Conservation (phyloP, 1,284 basidiomycete species). For the Phellopilus nigrolimitatus region DNA sequence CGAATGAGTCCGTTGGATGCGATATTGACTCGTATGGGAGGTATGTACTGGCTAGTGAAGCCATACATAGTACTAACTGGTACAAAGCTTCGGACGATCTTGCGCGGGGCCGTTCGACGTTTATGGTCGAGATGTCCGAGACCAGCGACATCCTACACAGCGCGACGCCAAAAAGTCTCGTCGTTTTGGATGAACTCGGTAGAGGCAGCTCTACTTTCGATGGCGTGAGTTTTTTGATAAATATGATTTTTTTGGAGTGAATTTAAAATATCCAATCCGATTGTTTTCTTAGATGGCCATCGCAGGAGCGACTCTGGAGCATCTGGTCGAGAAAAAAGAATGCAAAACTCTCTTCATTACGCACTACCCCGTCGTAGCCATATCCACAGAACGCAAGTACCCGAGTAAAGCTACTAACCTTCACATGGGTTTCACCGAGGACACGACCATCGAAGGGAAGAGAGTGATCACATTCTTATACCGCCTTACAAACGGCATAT, state of each 20-base stretch:
- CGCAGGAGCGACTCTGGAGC: conserved; percentile 72
- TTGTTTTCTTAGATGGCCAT: conserved; percentile 69
- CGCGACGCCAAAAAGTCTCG: conserved; percentile 68
- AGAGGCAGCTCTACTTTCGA: conserved; percentile 84
- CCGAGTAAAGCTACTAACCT: conserved; percentile 63
- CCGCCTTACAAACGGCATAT: conserved; percentile 64
- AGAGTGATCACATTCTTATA: conserved; percentile 86
- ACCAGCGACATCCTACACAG: conserved; percentile 84
- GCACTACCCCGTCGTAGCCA: conserved; percentile 78
- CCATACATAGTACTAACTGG: conserved; percentile 7
- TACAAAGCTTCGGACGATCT: conserved; percentile 79
- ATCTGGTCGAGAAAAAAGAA: conserved; percentile 57
- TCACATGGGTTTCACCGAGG: conserved; percentile 82
- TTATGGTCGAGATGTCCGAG: conserved; percentile 95
- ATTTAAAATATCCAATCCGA: too few species aligned
- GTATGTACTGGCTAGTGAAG: conserved; percentile 33
- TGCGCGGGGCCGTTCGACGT: conserved; percentile 80
- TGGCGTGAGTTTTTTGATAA: conserved; percentile 67
- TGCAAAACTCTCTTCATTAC: conserved; percentile 93
- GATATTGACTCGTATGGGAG: conserved; percentile 84
- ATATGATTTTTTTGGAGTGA: too few species aligned
- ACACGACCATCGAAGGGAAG: conserved; percentile 61
- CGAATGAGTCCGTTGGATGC: conserved; percentile 77
- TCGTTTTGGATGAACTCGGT: conserved; percentile 85
- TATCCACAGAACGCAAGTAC: conserved; percentile 50